These are phyloP conservation scores for Leptomonas seymouri DNA, from an alignment of 208 protist species.

Conservation along the genomic window DNA sequence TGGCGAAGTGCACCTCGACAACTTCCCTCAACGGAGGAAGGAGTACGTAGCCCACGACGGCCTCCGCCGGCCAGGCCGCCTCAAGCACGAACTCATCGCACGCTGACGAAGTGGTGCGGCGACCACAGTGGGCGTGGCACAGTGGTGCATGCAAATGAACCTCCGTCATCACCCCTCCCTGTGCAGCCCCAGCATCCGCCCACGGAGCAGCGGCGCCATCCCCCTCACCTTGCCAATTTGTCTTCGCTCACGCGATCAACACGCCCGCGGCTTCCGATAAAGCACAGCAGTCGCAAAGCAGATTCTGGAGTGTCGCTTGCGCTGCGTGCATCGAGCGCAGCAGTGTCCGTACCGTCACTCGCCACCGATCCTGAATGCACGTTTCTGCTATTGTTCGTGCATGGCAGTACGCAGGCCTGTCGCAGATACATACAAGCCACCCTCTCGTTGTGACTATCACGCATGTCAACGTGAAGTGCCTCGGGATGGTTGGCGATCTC, in stretches of 20 bases:
- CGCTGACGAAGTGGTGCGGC: slow-evolving; percentile 15
- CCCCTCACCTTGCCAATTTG: neutral
- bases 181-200: too few relatives aligned
- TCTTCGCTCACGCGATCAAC: neutral
- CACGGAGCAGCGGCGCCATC: neutral
- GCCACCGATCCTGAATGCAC: neutral
- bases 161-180: slow-evolving; percentile 15
- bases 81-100: slow-evolving; percentile 28
- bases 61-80: slow-evolving; percentile 21
- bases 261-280: neutral
- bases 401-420: slow-evolving; percentile 18
- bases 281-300: slow-evolving; percentile 7
- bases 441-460: neutral
- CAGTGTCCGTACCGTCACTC: neutral
- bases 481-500: neutral
- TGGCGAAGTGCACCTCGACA: slow-evolving; percentile 13
- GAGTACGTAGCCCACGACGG: slow-evolving; percentile 23
- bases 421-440: slow-evolving; percentile 14
- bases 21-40: slow-evolving; percentile 17
- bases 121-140: slow-evolving; percentile 20
- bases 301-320: neutral
- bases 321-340: neutral
- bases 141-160: slow-evolving; percentile 8
- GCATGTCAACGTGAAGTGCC: slow-evolving; percentile 14
- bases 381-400: neutral